phyloP scores from a whole-genome alignment of 805 yeast species.

The Metschnikowia matae region DNA sequence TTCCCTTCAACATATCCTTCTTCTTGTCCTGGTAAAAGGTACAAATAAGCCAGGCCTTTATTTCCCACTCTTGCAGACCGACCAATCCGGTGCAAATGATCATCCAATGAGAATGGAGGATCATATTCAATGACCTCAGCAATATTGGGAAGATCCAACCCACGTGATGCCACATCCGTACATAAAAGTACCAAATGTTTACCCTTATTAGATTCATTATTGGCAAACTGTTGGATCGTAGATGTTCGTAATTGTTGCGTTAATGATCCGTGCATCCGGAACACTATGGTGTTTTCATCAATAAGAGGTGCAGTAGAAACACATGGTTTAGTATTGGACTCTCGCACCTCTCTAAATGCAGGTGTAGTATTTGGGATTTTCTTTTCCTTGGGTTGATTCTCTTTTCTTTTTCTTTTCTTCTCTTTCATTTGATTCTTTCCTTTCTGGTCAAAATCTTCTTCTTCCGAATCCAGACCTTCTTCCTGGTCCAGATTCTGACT shows the following conservation, averaged over 20 bases:
- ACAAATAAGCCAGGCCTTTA: conserved; percentile 70
- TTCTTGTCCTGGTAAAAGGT: conserved; percentile 84
- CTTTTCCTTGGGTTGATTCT: not conserved
- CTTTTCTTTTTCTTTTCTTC: not conserved
- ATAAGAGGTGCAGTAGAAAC: conserved; percentile 53
- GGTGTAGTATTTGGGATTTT: not conserved
- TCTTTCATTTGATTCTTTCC: not conserved
- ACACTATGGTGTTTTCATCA: conserved; percentile 40
- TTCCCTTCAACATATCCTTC: conserved; percentile 71
- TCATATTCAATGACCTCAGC: conserved; percentile 87
- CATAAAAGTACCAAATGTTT: conserved; percentile 73
- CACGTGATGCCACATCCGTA: conserved; percentile 98
- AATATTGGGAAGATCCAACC: conserved; percentile 85
- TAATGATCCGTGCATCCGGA: conserved; percentile 86
- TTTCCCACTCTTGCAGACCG: conserved; percentile 98
- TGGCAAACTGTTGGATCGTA: conserved; percentile 63
- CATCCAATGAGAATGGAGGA: conserved; percentile 92
- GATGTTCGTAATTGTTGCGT: conserved; percentile 79
- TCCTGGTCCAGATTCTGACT: too few relatives aligned
- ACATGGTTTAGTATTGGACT: conserved; percentile 25
- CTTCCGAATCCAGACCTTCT: too few relatives aligned
- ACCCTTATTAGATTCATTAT: conserved; percentile 25
- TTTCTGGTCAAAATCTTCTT: not conserved
- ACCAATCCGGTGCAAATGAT: conserved; percentile 94
- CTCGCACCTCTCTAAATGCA: conserved; percentile 3